phyloP scores from a whole-genome alignment of 176 grass and related monocot genomes.

The Bromus sterilis region DNA sequence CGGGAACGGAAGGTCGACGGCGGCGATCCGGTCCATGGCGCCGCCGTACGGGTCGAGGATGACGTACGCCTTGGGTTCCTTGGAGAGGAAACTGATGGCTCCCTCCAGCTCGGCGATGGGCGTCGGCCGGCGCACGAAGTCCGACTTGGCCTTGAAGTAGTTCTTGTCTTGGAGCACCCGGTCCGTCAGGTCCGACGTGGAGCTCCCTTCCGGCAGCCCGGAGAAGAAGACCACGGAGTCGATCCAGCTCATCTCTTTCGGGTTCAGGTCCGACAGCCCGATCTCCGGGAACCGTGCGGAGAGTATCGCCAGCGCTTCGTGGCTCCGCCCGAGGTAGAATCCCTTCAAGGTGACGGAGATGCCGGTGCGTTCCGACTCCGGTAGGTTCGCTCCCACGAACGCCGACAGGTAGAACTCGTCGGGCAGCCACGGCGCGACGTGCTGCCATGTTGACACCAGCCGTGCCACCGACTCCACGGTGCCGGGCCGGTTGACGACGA shows the following conservation, averaged over 20 bases:
- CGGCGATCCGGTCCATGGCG: conserved; percentile 41
- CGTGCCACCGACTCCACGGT: conserved; percentile 7
- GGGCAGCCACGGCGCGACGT: conserved; percentile 49
- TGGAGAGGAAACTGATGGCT: conserved; percentile 11
- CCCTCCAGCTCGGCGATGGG: background rate
- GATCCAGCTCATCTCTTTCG: conserved; percentile 68
- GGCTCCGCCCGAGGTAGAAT: conserved; percentile 41
- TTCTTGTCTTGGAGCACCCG: conserved; percentile 40
- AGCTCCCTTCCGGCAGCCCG: conserved; percentile 34
- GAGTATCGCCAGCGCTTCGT: conserved; percentile 27
- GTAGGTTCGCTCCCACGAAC: conserved; percentile 45
- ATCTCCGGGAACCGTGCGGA: conserved; percentile 28
- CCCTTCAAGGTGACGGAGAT: conserved; percentile 69
- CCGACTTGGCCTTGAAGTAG: conserved; percentile 82
- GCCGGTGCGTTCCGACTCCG: conserved; percentile 14
- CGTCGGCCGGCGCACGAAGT: conserved; percentile 45
- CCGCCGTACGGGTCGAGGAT: conserved; percentile 85
- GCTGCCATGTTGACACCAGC: conserved; percentile 59
- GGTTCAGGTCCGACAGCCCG: conserved; percentile 1
- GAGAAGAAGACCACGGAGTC: conserved; percentile 72
- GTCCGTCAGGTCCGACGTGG: conserved; percentile 27
- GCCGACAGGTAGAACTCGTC: conserved; percentile 79
- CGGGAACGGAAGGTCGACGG: conserved; percentile 43
- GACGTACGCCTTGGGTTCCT: conserved; percentile 56
- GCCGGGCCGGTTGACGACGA: conserved; percentile 42